Percentiles rank a stretch among this genome's conserved stretches.
phyloP scores from a whole-genome alignment of 2,329 filamentous ascomycete genomes.

The Mycosphaerelloides madeirae region DNA sequence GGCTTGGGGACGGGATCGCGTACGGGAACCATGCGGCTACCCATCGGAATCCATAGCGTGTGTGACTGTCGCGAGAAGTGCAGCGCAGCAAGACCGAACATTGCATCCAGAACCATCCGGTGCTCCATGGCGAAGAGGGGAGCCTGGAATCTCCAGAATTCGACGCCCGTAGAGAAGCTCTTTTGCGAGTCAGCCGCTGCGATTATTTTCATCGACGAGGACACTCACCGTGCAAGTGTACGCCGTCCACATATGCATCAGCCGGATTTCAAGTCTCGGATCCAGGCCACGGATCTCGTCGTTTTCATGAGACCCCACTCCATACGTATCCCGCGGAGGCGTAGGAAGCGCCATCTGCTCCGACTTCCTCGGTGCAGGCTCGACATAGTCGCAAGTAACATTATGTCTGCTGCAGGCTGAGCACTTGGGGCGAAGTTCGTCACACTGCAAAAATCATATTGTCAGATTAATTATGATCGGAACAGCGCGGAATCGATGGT shows the following conservation, averaged over 20 bases:
- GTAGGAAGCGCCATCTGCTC: conserved; percentile 2
- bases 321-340: not conserved
- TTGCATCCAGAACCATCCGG: conserved; percentile 22
- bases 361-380: conserved; percentile 13
- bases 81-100: conserved; percentile 25
- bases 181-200: conserved; percentile 1
- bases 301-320: not conserved
- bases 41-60: conserved; percentile 13
- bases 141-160: conserved; percentile 25
- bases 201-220: not conserved
- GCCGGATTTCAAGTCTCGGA: conserved; percentile 19
- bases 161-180: conserved; percentile 20
- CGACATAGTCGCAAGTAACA: conserved; percentile 23
- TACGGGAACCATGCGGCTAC: conserved; percentile 14
- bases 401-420: conserved; percentile 22
- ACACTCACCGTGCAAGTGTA: conserved; percentile 15
- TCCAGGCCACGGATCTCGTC: conserved; percentile 1
- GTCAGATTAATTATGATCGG: too few species aligned
- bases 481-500: too few species aligned
- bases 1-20: conserved; percentile 7
- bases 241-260: conserved; percentile 28
- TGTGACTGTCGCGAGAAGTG: conserved; percentile 19
- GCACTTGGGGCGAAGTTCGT: conserved; percentile 23
- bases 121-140: conserved; percentile 24
- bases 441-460: conserved; percentile 15